A percentile compares a stretch with the other conserved stretches of the same genome.
These are phyloP conservation scores for Fonsecaea nubica DNA, from an alignment of 2,329 filamentous ascomycete species.

Conservation along the genomic window DNA sequence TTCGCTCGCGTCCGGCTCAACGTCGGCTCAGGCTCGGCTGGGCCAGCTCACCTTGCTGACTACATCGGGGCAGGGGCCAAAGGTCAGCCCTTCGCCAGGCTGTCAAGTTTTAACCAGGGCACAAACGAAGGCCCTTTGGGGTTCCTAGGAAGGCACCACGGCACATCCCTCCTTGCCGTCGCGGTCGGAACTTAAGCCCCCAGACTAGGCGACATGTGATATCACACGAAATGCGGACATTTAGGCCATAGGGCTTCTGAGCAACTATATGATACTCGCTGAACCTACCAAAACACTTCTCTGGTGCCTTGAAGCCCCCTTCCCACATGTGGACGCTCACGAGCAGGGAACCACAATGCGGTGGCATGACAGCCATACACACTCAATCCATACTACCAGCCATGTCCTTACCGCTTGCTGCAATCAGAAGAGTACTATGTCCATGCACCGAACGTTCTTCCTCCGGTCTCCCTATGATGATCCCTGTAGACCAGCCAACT, in stretches of 20 bases:
- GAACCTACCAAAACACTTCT: constrained; percentile 13
- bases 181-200: no score
- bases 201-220: not conserved
- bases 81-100: no score
- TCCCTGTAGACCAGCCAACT: constrained; percentile 6
- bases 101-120: no score
- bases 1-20: constrained; percentile 21
- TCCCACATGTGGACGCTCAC: not conserved
- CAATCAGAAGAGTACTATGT: constrained; percentile 18
- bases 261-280: constrained; percentile 6
- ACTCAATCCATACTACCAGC: constrained; percentile 17
- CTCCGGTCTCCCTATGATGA: not conserved
- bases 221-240: constrained; percentile 1
- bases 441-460: constrained; percentile 4
- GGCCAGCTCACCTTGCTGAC: constrained; percentile 23
- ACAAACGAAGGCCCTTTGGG: no score
- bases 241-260: constrained; percentile 6
- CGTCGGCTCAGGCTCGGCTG: constrained; percentile 21
- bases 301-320: not conserved
- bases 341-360: not conserved
- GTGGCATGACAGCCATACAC: constrained; percentile 11
- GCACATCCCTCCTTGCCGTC: no score
- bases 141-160: no score
- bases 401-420: constrained; percentile 7
- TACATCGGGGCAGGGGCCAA: no score